Evolutionary conservation across 2,329 filamentous ascomycete genomes (phyloP), one percentile per base, ranked within the genome.

Genomic region (Epichloe glyceriae): DNA sequence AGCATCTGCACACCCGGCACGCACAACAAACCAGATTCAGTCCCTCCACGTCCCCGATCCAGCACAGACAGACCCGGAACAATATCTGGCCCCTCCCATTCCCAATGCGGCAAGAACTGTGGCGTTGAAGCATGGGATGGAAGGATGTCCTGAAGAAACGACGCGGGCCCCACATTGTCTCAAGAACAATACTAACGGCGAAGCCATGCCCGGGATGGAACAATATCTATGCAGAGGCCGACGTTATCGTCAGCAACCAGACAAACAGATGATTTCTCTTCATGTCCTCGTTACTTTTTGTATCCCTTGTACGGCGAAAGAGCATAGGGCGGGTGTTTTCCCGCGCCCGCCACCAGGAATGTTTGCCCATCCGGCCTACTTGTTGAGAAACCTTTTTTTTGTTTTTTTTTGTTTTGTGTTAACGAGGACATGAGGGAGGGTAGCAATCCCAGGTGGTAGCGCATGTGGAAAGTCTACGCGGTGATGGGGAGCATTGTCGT

Each of bases 161-260:
- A 39, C 8, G 38, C 30, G 14, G 39, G 19, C n/a, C 40, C 22
- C 46, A 35, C 41, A 30, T n/a, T 56, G 55, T 58, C 57, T 56
- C 54, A 54, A 56, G 56, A 64, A 67, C 64, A 66, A 66, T 66
- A 63, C 57, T 57, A 64, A 65, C 57, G 52, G 45, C 51, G 44
- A 53, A 56, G 61, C 61, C 62, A 61, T 60, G 54, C 55, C 59
- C 55, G 47, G 40, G 8, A 52, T 49, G 47, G 56, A 65, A 66
- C 63, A 67, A 67, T 67, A 60, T 35, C 39, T 56, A 34, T 37
- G 48, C 48, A 26, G 41, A 30, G 15, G 11, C 30, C 30, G 30
- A 30, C 30, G 38, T 15, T 15, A 39, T 51, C 50, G 40, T 50
- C 48, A 50, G 48, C 48, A 11, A 11, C 33, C 17, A 11, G 38